Percentiles rank a stretch among this genome's conserved stretches.
Conservation (phyloP, 768 basidiomycete genomes). For the Lepiota brunneoincarnata region DNA sequence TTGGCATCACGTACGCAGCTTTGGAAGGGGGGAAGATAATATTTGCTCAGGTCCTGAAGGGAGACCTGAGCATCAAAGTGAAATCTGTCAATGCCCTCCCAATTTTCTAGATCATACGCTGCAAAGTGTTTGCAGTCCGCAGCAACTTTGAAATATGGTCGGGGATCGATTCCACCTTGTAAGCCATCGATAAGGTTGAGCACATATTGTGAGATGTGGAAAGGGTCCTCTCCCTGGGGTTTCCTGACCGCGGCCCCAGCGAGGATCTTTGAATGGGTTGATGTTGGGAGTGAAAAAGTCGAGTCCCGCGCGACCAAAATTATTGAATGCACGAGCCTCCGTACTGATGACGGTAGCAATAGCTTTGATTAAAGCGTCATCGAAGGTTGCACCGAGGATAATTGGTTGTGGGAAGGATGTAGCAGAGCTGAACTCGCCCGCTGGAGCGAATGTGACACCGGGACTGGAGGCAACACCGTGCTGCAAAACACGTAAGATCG, state of each 20-base stretch:
- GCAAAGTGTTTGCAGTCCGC: conserved; percentile 64
- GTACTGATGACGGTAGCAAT: conserved; percentile 52
- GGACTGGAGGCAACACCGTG: conserved; percentile 55
- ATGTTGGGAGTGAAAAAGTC: conserved; percentile 60
- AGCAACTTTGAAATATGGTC: conserved; percentile 46
- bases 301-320: conserved; percentile 47
- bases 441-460: conserved; percentile 46
- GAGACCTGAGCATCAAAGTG: conserved; percentile 54
- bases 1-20: conserved; percentile 60
- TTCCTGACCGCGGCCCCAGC: conserved; percentile 63
- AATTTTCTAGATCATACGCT: conserved; percentile 56
- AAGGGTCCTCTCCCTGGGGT: conserved; percentile 62
- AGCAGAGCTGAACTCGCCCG: conserved; percentile 53
- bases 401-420: conserved; percentile 62
- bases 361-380: conserved; percentile 47
- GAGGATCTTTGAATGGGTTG: conserved; percentile 59
- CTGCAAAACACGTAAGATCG: conserved; percentile 23
- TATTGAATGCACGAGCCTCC: conserved; percentile 59
- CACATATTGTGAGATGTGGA: conserved; percentile 50
- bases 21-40: conserved; percentile 55
- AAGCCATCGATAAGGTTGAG: conserved; percentile 51
- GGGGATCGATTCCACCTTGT: conserved; percentile 55
- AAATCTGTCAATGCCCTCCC: conserved; percentile 47
- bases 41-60: conserved; percentile 54
- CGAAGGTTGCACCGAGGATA: conserved; percentile 51